A percentile compares a stretch with the other conserved stretches of the same genome.
Conservation (phyloP, 108 stramenopile genomes). For the Cylindrotheca closterium region DNA sequence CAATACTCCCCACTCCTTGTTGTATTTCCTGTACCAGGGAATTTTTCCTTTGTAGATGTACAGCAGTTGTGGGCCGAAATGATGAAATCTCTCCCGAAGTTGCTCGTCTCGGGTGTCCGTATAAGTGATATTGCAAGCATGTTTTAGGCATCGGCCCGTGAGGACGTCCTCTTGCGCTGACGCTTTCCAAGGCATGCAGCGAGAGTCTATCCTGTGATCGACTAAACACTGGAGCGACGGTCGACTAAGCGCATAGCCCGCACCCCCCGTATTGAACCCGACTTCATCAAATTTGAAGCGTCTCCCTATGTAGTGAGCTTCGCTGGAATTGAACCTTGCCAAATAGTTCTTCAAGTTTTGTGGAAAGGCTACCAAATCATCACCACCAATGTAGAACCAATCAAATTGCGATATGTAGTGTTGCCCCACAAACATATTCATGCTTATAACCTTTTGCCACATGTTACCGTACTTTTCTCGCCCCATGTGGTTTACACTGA, state of each 20-base stretch:
- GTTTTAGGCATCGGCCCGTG: constrained; percentile 65
- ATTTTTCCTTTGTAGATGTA: constrained; percentile 2
- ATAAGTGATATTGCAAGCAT: constrained; percentile 34
- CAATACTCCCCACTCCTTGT: constrained; percentile 63
- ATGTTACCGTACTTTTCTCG: no score
- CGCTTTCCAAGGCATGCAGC: constrained; percentile 57
- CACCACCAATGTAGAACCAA: no score
- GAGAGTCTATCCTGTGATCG: no score
- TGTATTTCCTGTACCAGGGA: constrained; percentile 65
- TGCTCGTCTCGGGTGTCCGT: constrained; percentile 46
- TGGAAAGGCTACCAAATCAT: constrained; percentile 88
- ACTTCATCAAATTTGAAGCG: constrained; percentile 59
- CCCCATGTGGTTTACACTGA: constrained; percentile 58
- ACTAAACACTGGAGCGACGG: constrained; percentile 61
- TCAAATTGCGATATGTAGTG: constrained; percentile 88
- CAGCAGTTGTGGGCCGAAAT: constrained; percentile 14
- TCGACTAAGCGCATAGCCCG: constrained; percentile 84
- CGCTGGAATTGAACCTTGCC: constrained; percentile 21
- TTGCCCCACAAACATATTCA: constrained; percentile 81
- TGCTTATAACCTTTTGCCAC: no score
- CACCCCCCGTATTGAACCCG: constrained; percentile 89
- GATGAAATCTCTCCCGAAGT: constrained; percentile 39
- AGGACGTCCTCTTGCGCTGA: constrained; percentile 82
- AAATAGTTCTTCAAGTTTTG: constrained; percentile 83
- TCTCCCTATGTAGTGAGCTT: constrained; percentile 65